These are phyloP conservation scores for Tricholoma matsutake DNA, from an alignment of 768 basidiomycete species.

Conservation along the genomic window DNA sequence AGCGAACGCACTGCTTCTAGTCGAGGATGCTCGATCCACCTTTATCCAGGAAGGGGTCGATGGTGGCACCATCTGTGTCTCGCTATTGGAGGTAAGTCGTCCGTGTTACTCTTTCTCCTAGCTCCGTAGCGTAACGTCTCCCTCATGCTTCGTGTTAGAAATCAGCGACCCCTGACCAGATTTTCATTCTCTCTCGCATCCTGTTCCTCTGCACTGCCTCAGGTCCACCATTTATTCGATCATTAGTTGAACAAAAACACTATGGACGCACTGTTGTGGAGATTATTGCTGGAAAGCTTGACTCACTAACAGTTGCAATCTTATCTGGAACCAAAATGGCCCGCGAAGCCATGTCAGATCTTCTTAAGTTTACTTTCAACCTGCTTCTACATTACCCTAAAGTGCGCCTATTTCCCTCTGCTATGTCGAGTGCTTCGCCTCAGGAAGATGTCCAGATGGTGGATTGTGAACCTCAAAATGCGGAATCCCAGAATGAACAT, in stretches of 20 bases:
- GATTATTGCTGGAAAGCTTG: constrained; percentile 58
- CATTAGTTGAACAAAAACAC: constrained; percentile 64
- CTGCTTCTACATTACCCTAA: constrained; percentile 79
- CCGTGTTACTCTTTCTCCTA: neutral
- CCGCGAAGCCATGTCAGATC: constrained; percentile 74
- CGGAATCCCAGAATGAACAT: constrained; percentile 23
- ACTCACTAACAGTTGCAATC: constrained; percentile 47
- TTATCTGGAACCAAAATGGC: constrained; percentile 51
- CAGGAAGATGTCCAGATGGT: constrained; percentile 30
- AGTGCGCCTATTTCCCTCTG: constrained; percentile 32
- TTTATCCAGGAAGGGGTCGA: constrained; percentile 58
- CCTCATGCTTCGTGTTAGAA: constrained; percentile 42
- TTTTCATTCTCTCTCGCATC: constrained; percentile 74
- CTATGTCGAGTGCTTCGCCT: neutral
- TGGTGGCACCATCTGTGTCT: constrained; percentile 56
- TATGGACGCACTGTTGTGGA: constrained; percentile 58
- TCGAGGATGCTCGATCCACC: constrained; percentile 56
- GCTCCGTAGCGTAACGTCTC: neutral
- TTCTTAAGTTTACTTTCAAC: constrained; percentile 85
- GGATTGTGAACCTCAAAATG: constrained; percentile 43
- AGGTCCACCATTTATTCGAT: constrained; percentile 45
- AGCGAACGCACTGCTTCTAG: constrained; percentile 75
- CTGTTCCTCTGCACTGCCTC: constrained; percentile 72
- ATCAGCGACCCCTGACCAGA: constrained; percentile 55
- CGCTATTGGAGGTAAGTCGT: constrained; percentile 55